phyloP scores from a whole-genome alignment of 2,329 filamentous ascomycete species.

The Canariomyces notabilis region DNA sequence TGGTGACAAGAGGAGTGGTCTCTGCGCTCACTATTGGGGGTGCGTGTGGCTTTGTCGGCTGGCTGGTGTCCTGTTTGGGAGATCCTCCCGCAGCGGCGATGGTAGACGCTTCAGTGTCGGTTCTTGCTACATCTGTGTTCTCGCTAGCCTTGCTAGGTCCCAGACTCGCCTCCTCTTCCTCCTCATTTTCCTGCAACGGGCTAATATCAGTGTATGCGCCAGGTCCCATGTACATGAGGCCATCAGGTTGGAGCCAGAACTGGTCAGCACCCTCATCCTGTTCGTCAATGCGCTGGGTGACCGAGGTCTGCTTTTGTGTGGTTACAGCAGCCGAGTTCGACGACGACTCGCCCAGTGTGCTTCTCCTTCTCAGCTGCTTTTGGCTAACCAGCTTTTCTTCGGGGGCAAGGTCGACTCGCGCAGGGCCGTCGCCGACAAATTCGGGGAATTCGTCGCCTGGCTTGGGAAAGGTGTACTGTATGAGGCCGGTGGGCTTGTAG shows the following conservation, averaged over 20 bases:
- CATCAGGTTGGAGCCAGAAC: slow-evolving; percentile 47
- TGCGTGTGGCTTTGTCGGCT: slow-evolving; percentile 11
- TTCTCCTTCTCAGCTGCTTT: slow-evolving; percentile 41
- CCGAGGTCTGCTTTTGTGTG: slow-evolving; percentile 5
- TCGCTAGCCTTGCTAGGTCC: slow-evolving; percentile 18
- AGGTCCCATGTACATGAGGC: slow-evolving; percentile 49
- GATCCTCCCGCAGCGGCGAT: neutral
- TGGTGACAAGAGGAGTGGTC: slow-evolving; percentile 23
- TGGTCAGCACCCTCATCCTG: slow-evolving; percentile 32
- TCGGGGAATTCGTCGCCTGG: slow-evolving; percentile 56
- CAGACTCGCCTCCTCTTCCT: slow-evolving; percentile 39
- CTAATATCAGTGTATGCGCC: slow-evolving; percentile 43
- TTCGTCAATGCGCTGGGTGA: slow-evolving; percentile 22
- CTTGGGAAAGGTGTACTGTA: slow-evolving; percentile 53
- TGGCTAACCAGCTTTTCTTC: slow-evolving; percentile 50
- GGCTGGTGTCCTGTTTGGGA: neutral
- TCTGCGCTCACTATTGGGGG: slow-evolving; percentile 27
- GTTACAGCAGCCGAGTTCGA: slow-evolving; percentile 15
- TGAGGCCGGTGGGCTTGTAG: slow-evolving; percentile 48
- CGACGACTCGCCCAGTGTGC: slow-evolving; percentile 16
- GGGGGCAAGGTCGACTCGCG: slow-evolving; percentile 40
- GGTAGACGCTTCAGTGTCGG: neutral
- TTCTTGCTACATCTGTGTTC: neutral
- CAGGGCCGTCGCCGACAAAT: slow-evolving; percentile 36
- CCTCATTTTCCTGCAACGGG: slow-evolving; percentile 40